Conservation (phyloP, 192 early-diverging fungal species). For the Entomortierella beljakovae region DNA sequence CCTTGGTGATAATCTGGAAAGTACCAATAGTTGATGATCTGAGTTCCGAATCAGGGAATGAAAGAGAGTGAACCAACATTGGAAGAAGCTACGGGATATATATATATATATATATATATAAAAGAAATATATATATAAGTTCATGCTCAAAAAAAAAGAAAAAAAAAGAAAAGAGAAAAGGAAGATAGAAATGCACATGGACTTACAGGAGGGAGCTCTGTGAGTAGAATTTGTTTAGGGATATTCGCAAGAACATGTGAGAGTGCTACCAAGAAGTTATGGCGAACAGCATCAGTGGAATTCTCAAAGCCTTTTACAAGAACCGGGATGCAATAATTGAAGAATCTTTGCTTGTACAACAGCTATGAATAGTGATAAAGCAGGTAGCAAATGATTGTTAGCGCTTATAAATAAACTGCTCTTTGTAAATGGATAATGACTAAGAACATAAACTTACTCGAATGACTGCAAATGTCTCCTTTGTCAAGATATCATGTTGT, state of each 20-base stretch:
- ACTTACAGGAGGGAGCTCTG: conserved; percentile 78
- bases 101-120: conserved; percentile 8
- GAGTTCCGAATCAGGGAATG: conserved; percentile 71
- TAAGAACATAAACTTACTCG: conserved; percentile 51
- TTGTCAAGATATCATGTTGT: conserved; percentile 76
- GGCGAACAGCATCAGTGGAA: conserved; percentile 64
- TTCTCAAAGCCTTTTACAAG: conserved; percentile 69
- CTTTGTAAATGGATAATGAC: neutral
- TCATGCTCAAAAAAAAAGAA: neutral
- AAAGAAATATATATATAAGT: too few species aligned
- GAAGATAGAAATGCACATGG: too few species aligned
- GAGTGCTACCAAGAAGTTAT: conserved; percentile 83
- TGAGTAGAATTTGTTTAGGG: conserved; percentile 85
- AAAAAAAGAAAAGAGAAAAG: too few species aligned
- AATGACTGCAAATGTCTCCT: conserved; percentile 72
- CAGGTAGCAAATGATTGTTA: too few species aligned
- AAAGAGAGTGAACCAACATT: conserved; percentile 80
- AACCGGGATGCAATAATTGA: conserved; percentile 78
- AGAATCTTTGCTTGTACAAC: conserved; percentile 89
- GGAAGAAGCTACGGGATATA: conserved; percentile 71
- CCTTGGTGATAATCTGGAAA: conserved; percentile 75
- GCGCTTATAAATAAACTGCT: neutral
- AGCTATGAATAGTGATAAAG: too few species aligned
- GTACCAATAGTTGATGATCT: conserved; percentile 83
- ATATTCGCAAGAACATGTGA: conserved; percentile 85